phyloP scores from a whole-genome alignment of 2,329 filamentous ascomycete species.

The Cryoendolithus antarcticus region DNA sequence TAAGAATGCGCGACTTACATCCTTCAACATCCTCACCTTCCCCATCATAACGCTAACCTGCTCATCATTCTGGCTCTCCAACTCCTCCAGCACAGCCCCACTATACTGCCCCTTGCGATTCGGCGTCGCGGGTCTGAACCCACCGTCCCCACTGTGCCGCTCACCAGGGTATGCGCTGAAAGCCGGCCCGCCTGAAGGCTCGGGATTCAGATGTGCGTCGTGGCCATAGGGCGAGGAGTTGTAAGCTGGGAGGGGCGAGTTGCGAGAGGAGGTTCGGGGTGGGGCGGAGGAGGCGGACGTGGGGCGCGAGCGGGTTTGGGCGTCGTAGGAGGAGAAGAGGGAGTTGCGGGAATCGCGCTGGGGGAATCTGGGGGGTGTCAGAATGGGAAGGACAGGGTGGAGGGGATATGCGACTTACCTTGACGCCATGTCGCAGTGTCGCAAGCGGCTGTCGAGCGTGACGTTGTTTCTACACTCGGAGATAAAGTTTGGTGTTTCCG shows the following conservation, averaged over 20 bases:
- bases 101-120: slow-evolving; percentile 73
- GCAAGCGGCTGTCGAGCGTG: too few relatives aligned
- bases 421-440: slow-evolving; percentile 2
- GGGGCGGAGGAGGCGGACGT: slow-evolving; percentile 19
- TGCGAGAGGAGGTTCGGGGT: slow-evolving; percentile 11
- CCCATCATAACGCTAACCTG: slow-evolving; percentile 82
- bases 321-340: slow-evolving; percentile 28
- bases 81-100: slow-evolving; percentile 77
- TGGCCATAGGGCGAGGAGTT: slow-evolving; percentile 12
- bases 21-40: slow-evolving; percentile 81
- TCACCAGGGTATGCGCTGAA: slow-evolving; percentile 20
- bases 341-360: slow-evolving; percentile 29
- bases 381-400: not conserved
- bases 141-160: slow-evolving; percentile 12
- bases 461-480: too few relatives aligned
- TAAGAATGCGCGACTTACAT: slow-evolving; percentile 59
- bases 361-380: slow-evolving; percentile 4
- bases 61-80: slow-evolving; percentile 90
- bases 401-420: not conserved
- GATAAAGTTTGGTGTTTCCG: too few relatives aligned
- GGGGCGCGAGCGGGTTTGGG: slow-evolving; percentile 18
- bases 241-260: slow-evolving; percentile 12
- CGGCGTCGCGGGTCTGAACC: slow-evolving; percentile 32
- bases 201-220: slow-evolving; percentile 6
- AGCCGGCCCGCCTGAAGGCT: slow-evolving; percentile 2